Conservation (phyloP, 805 yeast genomes). For the Metschnikowia cubensis region DNA sequence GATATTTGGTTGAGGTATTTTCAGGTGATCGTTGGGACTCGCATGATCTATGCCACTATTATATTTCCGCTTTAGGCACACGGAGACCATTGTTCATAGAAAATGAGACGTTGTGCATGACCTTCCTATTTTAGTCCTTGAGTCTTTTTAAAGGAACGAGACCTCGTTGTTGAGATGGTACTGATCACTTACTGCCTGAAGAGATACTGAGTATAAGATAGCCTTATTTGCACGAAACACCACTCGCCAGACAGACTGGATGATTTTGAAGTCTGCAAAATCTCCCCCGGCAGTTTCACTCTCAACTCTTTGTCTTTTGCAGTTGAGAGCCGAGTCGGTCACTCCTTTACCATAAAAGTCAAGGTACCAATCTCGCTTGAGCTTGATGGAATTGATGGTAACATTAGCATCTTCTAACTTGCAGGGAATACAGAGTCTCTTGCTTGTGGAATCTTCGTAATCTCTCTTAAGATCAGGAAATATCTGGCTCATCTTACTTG, state of each 20-base stretch:
- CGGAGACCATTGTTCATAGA: background rate
- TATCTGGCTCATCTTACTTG: constrained; percentile 21
- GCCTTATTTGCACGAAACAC: constrained; percentile 21
- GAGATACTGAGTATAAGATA: constrained; percentile 26
- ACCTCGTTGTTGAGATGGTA: constrained; percentile 16
- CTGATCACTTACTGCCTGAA: constrained; percentile 30
- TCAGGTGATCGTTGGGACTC: too few species aligned
- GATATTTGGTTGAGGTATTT: background rate
- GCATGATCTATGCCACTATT: too few species aligned
- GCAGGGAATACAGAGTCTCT: constrained; percentile 21
- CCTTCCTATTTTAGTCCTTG: too few species aligned
- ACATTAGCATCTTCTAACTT: constrained; percentile 27
- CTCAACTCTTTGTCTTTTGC: constrained; percentile 7
- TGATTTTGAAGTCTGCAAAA: constrained; percentile 40
- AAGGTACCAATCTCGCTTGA: constrained; percentile 32
- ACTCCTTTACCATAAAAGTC: constrained; percentile 21
- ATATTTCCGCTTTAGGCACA: too few species aligned
- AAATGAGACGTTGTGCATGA: background rate
- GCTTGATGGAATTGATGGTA: constrained; percentile 31
- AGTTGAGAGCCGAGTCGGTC: background rate
- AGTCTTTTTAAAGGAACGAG: constrained; percentile 14
- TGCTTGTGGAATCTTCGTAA: constrained; percentile 18
- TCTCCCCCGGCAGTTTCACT: constrained; percentile 25
- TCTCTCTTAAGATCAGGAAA: constrained; percentile 22
- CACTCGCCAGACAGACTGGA: constrained; percentile 43